phyloP scores from a whole-genome alignment of 768 basidiomycete species.

The Hydnomerulius pinastri region DNA sequence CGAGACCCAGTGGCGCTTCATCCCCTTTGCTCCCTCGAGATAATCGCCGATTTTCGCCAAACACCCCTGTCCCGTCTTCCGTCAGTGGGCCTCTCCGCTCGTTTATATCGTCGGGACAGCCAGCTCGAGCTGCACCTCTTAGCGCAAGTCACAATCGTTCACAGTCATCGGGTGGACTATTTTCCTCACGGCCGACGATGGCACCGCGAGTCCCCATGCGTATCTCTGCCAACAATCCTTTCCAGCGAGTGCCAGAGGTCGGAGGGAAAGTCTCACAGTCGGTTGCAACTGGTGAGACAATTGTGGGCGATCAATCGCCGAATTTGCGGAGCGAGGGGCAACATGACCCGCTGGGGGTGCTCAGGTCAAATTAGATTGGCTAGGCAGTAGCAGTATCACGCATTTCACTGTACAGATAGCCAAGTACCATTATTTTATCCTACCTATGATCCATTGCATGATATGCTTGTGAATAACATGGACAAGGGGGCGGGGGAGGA shows the following conservation, averaged over 20 bases:
- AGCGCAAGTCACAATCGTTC: conserved; percentile 16
- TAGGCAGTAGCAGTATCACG: neutral
- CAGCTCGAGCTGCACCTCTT: conserved; percentile 4
- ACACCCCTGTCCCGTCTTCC: conserved; percentile 13
- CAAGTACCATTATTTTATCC: too few relatives aligned
- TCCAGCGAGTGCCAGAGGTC: conserved; percentile 25
- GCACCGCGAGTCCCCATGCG: conserved; percentile 26
- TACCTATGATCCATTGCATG: too few relatives aligned
- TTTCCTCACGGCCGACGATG: conserved; percentile 13
- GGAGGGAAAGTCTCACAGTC: conserved; percentile 7
- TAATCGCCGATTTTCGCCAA: conserved; percentile 14
- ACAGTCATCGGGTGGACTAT: conserved; percentile 11
- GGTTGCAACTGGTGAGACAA: neutral
- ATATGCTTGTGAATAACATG: too few relatives aligned
- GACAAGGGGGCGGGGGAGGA: too few relatives aligned
- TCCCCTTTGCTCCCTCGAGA: conserved; percentile 13
- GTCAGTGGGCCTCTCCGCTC: conserved; percentile 25
- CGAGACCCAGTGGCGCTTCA: conserved; percentile 1
- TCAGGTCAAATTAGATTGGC: conserved; percentile 14
- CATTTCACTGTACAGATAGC: neutral
- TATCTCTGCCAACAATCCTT: conserved; percentile 30
- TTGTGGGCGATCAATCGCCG: conserved; percentile 3
- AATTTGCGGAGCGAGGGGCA: conserved; percentile 17
- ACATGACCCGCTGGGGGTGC: conserved; percentile 33
- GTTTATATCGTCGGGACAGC: conserved; percentile 16